These are phyloP conservation scores for sunflower (Helianthus annuus) DNA, from an alignment of 129 eudicot genomes.

Conservation along the genomic window DNA sequence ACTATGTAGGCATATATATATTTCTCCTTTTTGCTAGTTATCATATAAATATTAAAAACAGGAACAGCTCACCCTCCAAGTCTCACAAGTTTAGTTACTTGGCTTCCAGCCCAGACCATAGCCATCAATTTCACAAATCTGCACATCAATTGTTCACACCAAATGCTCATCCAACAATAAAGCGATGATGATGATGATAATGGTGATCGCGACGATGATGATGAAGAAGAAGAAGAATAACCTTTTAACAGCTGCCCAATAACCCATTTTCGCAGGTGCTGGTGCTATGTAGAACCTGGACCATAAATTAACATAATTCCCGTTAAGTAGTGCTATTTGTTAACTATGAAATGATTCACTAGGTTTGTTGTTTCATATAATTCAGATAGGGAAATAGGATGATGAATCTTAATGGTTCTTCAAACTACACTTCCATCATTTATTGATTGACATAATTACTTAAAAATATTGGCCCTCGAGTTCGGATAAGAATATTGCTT, in stretches of 20 bases:
- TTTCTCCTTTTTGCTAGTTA: too few relatives aligned
- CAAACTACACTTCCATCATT: not conserved
- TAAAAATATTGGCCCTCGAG: not conserved
- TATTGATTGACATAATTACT: constrained; percentile 9
- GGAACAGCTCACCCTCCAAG: constrained; percentile 81
- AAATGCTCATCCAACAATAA: constrained; percentile 16
- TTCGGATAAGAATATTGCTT: constrained; percentile 22
- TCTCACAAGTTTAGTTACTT: constrained; percentile 83
- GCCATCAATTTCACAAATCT: constrained; percentile 94
- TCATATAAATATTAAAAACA: not conserved
- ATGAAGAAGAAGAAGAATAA: constrained; percentile 14
- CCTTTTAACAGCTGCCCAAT: constrained; percentile 74
- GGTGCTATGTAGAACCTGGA: constrained; percentile 86
- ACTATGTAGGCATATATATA: too few relatives aligned
- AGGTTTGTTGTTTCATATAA: constrained; percentile 6
- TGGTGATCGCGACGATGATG: not conserved
- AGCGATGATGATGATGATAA: constrained; percentile 8
- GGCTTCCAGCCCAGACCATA: constrained; percentile 99
- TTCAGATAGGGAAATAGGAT: constrained; percentile 1
- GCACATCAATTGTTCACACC: constrained; percentile 30
- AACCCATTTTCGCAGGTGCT: constrained; percentile 91
- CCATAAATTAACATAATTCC: constrained; percentile 10
- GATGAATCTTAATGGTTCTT: not conserved
- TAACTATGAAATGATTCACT: not conserved
- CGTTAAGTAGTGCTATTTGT: not conserved